Percentiles rank a stretch among this genome's conserved stretches.
phyloP scores from a whole-genome alignment of 495 filamentous ascomycete genomes.

The Filosporella fistucella region DNA sequence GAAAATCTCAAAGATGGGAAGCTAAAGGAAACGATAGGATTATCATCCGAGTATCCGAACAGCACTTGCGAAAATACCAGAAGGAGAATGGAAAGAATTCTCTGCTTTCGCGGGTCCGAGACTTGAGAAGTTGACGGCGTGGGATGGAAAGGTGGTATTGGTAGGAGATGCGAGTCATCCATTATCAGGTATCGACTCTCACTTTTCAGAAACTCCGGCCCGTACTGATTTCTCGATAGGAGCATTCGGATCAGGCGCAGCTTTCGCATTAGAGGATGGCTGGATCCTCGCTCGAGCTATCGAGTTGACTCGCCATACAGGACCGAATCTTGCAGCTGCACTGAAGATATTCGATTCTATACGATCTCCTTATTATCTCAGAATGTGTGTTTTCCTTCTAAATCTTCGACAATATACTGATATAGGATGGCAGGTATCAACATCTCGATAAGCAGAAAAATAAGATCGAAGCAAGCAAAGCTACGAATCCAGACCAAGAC shows the following conservation, averaged over 20 bases:
- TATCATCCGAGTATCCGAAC: constrained; percentile 32
- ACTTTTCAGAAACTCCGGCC: background rate
- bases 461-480: constrained; percentile 23
- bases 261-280: constrained; percentile 46
- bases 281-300: constrained; percentile 42
- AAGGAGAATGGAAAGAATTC: constrained; percentile 40
- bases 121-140: constrained; percentile 32
- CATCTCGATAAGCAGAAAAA: constrained; percentile 27
- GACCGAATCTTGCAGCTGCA: constrained; percentile 25
- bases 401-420: background rate
- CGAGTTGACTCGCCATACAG: constrained; percentile 19
- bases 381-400: constrained; percentile 7
- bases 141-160: constrained; percentile 38
- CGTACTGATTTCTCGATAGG: background rate
- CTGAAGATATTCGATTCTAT: constrained; percentile 38
- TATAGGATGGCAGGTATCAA: constrained; percentile 29
- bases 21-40: constrained; percentile 16
- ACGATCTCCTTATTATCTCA: constrained; percentile 39
- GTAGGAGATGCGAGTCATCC: constrained; percentile 47
- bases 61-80: constrained; percentile 30
- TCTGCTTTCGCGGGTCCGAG: constrained; percentile 37
- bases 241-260: constrained; percentile 39
- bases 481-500: constrained; percentile 20
- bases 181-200: constrained; percentile 32
- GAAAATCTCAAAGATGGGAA: background rate